Evolutionary conservation across 2,329 filamentous ascomycete genomes (phyloP).

Genomic region (Massarina eburnea): DNA sequence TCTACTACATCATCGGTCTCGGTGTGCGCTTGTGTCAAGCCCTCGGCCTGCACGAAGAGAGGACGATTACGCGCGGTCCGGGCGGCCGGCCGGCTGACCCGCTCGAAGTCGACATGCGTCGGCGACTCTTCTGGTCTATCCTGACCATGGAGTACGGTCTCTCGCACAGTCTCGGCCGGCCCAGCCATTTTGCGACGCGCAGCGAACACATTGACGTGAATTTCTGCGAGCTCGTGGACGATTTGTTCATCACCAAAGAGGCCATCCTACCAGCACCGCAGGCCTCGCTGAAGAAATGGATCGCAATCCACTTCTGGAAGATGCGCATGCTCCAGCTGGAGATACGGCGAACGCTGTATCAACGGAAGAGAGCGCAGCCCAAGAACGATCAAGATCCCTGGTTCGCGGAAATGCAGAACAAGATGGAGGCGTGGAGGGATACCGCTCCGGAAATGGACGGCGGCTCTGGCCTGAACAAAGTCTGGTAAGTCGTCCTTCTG

Average conservation of each 20-base stretch:
- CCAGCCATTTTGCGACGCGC: conserved; percentile 79
- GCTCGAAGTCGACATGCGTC: conserved; percentile 83
- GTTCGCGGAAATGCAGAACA: conserved; percentile 78
- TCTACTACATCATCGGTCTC: conserved; percentile 90
- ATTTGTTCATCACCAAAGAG: conserved; percentile 76
- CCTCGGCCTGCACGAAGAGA: conserved; percentile 83
- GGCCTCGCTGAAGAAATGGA: conserved; percentile 77
- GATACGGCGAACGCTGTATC: conserved; percentile 82
- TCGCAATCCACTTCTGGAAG: conserved; percentile 90
- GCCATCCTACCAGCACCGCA: conserved; percentile 72
- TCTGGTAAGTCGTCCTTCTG: conserved; percentile 62
- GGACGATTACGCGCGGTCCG: conserved; percentile 71
- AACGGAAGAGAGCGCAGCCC: conserved; percentile 76
- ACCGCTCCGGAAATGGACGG: conserved; percentile 71
- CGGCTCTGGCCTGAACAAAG: conserved; percentile 71
- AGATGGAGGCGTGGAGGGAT: conserved; percentile 78
- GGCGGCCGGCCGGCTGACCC: conserved; percentile 64
- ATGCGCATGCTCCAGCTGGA: conserved; percentile 88
- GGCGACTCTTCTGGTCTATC: conserved; percentile 85
- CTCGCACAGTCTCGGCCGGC: conserved; percentile 83
- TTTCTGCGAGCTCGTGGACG: conserved; percentile 81
- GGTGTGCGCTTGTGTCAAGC: conserved; percentile 88
- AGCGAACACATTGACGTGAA: conserved; percentile 82
- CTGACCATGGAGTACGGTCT: conserved; percentile 86
- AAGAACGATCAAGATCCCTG: conserved; percentile 81